phyloP scores from a whole-genome alignment of 306 rosid species.

The Medicago truncatula region DNA sequence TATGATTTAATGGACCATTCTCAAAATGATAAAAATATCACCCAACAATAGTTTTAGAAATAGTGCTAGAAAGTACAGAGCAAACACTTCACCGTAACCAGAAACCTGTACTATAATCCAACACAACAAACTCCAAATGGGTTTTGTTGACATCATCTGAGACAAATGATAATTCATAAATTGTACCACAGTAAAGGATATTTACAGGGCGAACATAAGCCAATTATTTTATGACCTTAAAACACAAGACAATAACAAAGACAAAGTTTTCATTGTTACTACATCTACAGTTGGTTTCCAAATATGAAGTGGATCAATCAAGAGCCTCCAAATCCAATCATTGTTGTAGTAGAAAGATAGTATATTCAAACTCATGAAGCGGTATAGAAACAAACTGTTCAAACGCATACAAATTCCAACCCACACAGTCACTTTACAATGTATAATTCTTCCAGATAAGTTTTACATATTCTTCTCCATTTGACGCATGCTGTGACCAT shows the following conservation, averaged over 20 bases:
- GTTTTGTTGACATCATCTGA: neutral
- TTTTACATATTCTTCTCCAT: constrained; percentile 34
- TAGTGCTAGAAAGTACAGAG: neutral
- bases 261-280: constrained; percentile 16
- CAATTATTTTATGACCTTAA: neutral
- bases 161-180: neutral
- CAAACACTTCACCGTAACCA: neutral
- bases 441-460: constrained; percentile 34
- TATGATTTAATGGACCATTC: no score
- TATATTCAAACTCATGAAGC: constrained; percentile 37
- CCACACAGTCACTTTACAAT: constrained; percentile 41
- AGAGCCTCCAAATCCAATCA: constrained; percentile 32
- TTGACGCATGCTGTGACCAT: constrained; percentile 28
- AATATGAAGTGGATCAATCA: constrained; percentile 25
- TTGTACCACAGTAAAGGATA: constrained; percentile 2
- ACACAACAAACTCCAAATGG: constrained; percentile 15
- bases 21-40: no score
- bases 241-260: neutral
- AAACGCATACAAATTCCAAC: constrained; percentile 36
- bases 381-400: constrained; percentile 30
- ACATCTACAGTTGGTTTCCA: constrained; percentile 22
- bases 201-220: constrained; percentile 15
- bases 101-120: neutral
- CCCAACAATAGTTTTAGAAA: neutral
- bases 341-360: neutral